Evolutionary conservation across 306 rosid species (phyloP).

Genomic region (Acacia confusa): DNA sequence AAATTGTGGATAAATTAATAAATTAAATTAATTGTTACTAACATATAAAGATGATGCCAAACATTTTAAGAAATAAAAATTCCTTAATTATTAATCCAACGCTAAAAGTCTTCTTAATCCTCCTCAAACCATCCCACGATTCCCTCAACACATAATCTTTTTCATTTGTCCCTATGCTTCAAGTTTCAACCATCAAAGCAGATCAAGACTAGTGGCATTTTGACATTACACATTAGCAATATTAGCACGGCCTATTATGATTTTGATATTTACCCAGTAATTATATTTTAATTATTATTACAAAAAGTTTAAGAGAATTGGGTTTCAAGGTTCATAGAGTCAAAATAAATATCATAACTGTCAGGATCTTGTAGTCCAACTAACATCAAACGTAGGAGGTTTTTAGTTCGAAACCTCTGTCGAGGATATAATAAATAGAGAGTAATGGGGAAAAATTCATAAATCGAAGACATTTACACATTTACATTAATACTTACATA

Average conservation of each 20-base stretch:
- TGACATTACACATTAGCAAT: not conserved
- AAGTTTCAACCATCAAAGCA: slow-evolving; percentile 21
- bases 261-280: not conserved
- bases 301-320: not conserved
- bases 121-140: not conserved
- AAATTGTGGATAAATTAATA: not conserved
- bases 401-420: too few relatives aligned
- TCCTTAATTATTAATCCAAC: slow-evolving; percentile 3
- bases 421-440: too few relatives aligned
- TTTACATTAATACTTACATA: not conserved
- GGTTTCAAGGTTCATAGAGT: not conserved
- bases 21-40: not conserved
- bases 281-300: not conserved
- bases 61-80: not conserved
- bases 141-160: not conserved
- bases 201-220: not conserved
- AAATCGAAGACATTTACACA: too few relatives aligned
- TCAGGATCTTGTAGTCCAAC: too few relatives aligned
- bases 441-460: too few relatives aligned
- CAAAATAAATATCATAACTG: not conserved
- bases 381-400: too few relatives aligned
- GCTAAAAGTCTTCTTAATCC: not conserved
- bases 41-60: not conserved
- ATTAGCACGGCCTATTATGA: not conserved
- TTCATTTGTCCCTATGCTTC: slow-evolving; percentile 5